Evolutionary conservation across 352 stramenopile genomes (phyloP).

Genomic region (Phytophthora fragariae): DNA sequence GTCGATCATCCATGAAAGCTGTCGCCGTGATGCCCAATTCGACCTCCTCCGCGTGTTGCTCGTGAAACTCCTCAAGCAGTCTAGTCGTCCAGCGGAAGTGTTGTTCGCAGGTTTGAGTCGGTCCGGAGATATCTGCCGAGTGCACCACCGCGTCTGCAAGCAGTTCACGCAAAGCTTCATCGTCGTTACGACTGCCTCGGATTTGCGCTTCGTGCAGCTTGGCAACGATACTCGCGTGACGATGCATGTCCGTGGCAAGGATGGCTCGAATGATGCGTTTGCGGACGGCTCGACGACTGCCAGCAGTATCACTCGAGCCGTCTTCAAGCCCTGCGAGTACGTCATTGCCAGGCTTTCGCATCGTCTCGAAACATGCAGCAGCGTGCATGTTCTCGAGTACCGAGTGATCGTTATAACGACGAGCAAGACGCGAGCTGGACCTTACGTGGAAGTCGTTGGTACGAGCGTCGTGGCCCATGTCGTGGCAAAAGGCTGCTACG

Average conservation of each 20-base stretch:
- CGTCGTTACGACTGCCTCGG: constrained; percentile 56
- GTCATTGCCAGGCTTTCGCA: constrained; percentile 72
- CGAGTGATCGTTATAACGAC: constrained; percentile 90
- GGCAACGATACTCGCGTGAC: constrained; percentile 74
- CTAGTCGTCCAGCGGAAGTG: constrained; percentile 73
- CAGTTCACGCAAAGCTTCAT: constrained; percentile 68
- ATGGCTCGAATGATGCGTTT: constrained; percentile 84
- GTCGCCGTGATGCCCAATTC: constrained; percentile 68
- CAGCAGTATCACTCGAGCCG: constrained; percentile 29
- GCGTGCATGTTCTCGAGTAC: constrained; percentile 92
- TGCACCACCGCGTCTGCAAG: constrained; percentile 84
- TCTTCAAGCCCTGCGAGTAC: constrained; percentile 60
- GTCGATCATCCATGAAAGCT: constrained; percentile 80
- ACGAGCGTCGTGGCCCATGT: constrained; percentile 90
- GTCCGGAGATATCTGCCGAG: constrained; percentile 81
- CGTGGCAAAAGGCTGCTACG: constrained; percentile 84
- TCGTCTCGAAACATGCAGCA: constrained; percentile 81
- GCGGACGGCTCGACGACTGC: constrained; percentile 46
- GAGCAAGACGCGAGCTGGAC: constrained; percentile 72
- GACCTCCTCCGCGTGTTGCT: constrained; percentile 79
- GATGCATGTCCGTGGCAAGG: constrained; percentile 86
- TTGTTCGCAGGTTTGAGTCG: constrained; percentile 57
- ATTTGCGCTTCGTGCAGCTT: constrained; percentile 76
- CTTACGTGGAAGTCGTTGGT: constrained; percentile 92
- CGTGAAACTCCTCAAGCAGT: constrained; percentile 84